Evolutionary conservation across 208 protist genomes (phyloP), one percentile per base, ranked within the genome.

Genomic region (Trypanosoma melophagium): DNA sequence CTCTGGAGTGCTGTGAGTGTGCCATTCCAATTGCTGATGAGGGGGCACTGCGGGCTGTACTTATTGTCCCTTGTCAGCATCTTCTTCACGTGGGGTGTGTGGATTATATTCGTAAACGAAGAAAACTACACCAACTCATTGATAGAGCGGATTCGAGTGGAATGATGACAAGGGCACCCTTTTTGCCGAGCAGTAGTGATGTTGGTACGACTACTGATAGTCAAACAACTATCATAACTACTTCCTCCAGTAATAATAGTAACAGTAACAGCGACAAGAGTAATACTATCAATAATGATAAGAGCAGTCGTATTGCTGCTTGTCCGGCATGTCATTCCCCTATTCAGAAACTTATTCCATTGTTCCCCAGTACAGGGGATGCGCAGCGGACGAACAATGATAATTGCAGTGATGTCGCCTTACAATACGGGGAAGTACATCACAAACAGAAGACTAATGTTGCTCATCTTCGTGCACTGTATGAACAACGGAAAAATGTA

Each of bases 41-140:
- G 19, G 81, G 87, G 10, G 65, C 83, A 16, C 64, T 84, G 66
- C 79, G 90, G 2, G 84, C 76, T 7, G 74, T 80, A 21, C 75
- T 95, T 10, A 60, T 95, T 22, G 60, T 95, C 38, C 90, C 90
- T 0, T 95, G 90, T 53, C 85, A 95, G 62, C 90, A 95, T 62
- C 69, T 95, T 16, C 75, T 91, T 49, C 90, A 95, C 64, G 50
- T 83, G 53, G 82, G 85, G 53, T 95, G 90, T 57, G 80, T 81
- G 8, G 86, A 95, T 42, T 95, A 85, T 52, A 74, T 87, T 12
- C 69, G 74, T 49, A 83, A 71, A 41, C 59, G 66, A 17, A 57
- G 63, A 24, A 77, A 72, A 57, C 47, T 74, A n/a, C 59, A 69
- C 7, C 62, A 72, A 49, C 21, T 60, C n/a, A 42, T 80, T n/a